phyloP scores from a whole-genome alignment of 2,329 filamentous ascomycete species.

The Pseudocercospora cruenta region DNA sequence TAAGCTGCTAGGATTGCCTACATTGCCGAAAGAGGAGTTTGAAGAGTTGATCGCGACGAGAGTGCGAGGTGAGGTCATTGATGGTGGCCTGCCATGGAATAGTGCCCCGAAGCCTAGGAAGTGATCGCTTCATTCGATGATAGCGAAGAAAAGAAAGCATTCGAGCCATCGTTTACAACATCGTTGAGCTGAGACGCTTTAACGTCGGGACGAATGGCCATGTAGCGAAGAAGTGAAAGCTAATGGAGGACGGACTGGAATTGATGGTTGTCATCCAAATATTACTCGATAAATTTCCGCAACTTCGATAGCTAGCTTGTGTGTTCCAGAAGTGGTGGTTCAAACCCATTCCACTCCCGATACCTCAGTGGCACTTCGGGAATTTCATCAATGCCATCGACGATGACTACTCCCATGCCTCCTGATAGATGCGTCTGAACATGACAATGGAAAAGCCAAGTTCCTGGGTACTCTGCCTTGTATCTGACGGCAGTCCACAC shows the following conservation, averaged over 20 bases:
- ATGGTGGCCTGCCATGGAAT: slow-evolving; percentile 6
- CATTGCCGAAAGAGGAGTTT: neutral
- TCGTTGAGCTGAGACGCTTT: no score
- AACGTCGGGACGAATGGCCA: no score
- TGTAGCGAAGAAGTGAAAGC: no score
- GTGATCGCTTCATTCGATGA: neutral
- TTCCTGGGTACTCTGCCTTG: slow-evolving; percentile 49
- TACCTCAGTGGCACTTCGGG: slow-evolving; percentile 32
- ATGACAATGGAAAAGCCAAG: slow-evolving; percentile 56
- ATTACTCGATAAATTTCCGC: no score
- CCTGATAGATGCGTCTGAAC: slow-evolving; percentile 52
- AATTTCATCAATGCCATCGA: slow-evolving; percentile 53
- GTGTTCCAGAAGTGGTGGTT: slow-evolving; percentile 10
- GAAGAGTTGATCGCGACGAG: neutral
- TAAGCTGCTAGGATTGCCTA: neutral
- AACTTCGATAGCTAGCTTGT: neutral
- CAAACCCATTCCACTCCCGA: slow-evolving; percentile 27
- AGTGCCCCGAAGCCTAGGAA: neutral
- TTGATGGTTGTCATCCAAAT: no score
- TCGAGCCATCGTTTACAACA: no score
- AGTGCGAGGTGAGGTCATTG: neutral
- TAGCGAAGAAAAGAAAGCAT: neutral
- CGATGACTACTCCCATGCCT: slow-evolving; percentile 52
- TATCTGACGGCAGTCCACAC: slow-evolving; percentile 52
- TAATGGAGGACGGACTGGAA: no score